phyloP scores from a whole-genome alignment of 805 yeast genomes.

The Metschnikowia gruessii region DNA sequence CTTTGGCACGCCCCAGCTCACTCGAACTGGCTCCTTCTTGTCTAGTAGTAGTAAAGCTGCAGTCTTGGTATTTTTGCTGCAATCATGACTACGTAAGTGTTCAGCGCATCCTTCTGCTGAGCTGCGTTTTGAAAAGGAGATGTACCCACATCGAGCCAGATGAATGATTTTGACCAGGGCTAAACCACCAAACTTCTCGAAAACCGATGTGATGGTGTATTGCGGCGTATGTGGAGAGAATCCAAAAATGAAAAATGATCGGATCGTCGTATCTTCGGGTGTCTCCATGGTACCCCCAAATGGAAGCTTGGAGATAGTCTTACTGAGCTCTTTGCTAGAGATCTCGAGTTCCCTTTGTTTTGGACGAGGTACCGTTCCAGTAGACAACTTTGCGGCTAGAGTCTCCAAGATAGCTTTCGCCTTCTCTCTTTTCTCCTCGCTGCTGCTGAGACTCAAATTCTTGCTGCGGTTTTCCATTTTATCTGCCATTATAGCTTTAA shows the following conservation, averaged over 20 bases:
- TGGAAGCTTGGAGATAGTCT: conserved; percentile 60
- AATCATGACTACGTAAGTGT: conserved; percentile 23
- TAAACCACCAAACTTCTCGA: conserved; percentile 45
- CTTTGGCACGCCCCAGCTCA: conserved; percentile 53
- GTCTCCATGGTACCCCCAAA: conserved; percentile 52
- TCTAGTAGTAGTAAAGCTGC: conserved; percentile 36
- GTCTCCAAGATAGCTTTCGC: conserved; percentile 54
- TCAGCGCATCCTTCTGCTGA: conserved; percentile 48
- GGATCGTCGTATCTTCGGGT: conserved; percentile 39
- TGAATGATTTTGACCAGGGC: conserved; percentile 52
- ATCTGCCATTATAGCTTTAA: conserved; percentile 42
- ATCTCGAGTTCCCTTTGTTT: conserved; percentile 42
- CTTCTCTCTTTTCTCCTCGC: conserved; percentile 20
- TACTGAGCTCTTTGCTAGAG: conserved; percentile 26
- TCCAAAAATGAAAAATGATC: conserved; percentile 74
- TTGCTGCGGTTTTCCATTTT: conserved; percentile 52
- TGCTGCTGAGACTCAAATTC: conserved; percentile 10
- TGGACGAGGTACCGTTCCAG: conserved; percentile 7
- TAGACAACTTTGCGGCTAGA: conserved; percentile 36
- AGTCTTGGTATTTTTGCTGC: conserved; percentile 25
- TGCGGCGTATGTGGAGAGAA: conserved; percentile 65
- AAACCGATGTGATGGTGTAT: conserved; percentile 51
- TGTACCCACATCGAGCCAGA: conserved; percentile 60
- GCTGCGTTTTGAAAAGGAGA: conserved; percentile 48
- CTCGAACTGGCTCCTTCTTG: conserved; percentile 44